Conservation (phyloP, 441 rosid species). For the Rhodomyrtus psidioides region DNA sequence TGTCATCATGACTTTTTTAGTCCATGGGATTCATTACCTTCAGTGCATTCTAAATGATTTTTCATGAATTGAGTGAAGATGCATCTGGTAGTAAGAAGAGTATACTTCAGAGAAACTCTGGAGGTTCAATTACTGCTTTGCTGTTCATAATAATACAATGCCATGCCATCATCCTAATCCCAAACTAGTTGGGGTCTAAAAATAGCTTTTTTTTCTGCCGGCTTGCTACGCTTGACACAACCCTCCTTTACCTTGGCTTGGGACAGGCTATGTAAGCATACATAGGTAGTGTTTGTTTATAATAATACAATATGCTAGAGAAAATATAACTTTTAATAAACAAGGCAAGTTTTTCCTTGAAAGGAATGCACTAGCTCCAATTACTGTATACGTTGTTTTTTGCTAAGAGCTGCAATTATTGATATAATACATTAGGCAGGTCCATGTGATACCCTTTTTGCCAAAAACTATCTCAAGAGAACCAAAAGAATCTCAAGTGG, state of each 20-base stretch:
- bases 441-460: neutral
- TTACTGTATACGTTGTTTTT: neutral
- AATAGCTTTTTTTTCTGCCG: no score
- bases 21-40: neutral
- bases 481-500: neutral
- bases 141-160: no score
- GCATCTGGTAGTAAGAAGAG: no score
- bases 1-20: neutral
- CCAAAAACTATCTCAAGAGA: neutral
- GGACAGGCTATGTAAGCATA: no score
- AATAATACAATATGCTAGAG: no score
- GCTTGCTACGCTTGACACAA: no score
- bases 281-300: no score
- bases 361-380: neutral
- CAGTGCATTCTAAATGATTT: neutral
- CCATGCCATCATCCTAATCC: no score
- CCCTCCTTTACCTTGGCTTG: no score
- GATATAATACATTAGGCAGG: neutral
- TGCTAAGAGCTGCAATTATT: neutral
- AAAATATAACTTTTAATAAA: neutral
- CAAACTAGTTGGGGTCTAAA: no score
- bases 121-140: no score
- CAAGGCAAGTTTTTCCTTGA: neutral
- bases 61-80: neutral
- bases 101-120: no score